Evolutionary conservation across 1,284 basidiomycete species (phyloP), one percentile per base, ranked within the genome.

Genomic region (Pseudozyma thailandica): DNA sequence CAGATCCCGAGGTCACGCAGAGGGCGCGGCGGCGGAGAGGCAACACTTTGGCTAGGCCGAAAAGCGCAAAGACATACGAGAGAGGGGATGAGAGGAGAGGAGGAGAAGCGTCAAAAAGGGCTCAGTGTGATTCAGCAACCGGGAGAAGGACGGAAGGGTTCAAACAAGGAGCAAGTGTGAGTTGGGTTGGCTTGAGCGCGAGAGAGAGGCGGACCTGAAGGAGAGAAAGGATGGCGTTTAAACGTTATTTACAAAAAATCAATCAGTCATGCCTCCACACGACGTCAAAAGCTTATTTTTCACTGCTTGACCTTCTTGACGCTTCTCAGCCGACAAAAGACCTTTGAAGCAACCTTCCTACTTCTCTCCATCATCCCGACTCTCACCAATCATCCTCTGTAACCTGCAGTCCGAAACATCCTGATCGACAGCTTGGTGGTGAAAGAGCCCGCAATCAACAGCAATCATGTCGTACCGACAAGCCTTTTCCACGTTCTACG

Each of bases 401-500:
- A 12, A 1, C 9, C 31, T 16, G 33, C 10, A 35, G 21, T n/a
- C n/a, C n/a, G n/a, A n/a, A n/a, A n/a, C n/a, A n/a, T n/a, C n/a
- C n/a, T n/a, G n/a, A n/a, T n/a, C n/a, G n/a, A n/a, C n/a, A n/a
- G n/a, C n/a, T n/a, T n/a, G n/a, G n/a, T n/a, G n/a, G n/a, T n/a
- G n/a, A n/a, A n/a, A n/a, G n/a, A n/a, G n/a, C n/a, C n/a, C n/a
- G 30, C 21, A 37, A 6, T 18, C 6, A 6, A 37, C 39, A 10
- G 16, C 38, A 27, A 60, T 27, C 49, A 72, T 72, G 70, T 53
- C 61, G 1, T 70, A 65, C 47, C 60, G 65, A 6, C 68, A 61
- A 43, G 61, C 68, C n/a, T 78, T 78, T 44, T 47, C 50, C 20
- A 33, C 76, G 2, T 79, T 80, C 64, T 82, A 82, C 57, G 50